A percentile compares a stretch with the other conserved stretches of the same genome.
These are phyloP conservation scores for Neurospora sp. DNA, from an alignment of 495 filamentous ascomycete species.

Conservation along the genomic window DNA sequence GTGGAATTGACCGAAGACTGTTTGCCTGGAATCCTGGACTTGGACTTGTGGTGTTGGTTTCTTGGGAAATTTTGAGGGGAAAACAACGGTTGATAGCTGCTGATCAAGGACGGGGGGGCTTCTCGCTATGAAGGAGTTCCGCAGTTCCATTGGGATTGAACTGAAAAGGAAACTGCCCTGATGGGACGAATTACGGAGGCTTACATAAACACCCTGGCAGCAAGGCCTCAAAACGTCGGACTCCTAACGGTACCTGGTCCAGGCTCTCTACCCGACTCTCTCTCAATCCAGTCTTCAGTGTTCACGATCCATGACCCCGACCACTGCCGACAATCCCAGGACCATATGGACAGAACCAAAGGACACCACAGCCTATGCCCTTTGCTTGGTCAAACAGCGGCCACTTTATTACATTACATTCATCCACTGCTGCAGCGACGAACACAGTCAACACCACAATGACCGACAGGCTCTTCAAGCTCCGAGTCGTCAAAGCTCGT, in stretches of 20 bases:
- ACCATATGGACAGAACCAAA: background rate
- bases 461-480: background rate
- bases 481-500: background rate
- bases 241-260: background rate
- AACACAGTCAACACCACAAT: background rate
- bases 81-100: conserved; percentile 16
- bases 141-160: background rate
- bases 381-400: background rate
- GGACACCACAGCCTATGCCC: background rate
- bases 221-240: background rate
- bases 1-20: background rate
- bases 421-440: background rate
- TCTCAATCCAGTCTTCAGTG: background rate
- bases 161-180: background rate
- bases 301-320: background rate
- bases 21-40: background rate
- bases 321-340: background rate
- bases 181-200: conserved; percentile 6
- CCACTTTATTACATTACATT: background rate
- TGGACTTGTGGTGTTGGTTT: background rate
- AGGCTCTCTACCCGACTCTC: background rate
- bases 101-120: background rate
- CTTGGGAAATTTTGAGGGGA: conserved; percentile 24
- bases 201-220: conserved; percentile 7
- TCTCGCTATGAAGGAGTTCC: background rate